Percentiles rank a stretch among this genome's conserved stretches.
Evolutionary conservation across 1,139 yeast genomes (phyloP).

Genomic region (Hemisphaericaspora xylofermentans): DNA sequence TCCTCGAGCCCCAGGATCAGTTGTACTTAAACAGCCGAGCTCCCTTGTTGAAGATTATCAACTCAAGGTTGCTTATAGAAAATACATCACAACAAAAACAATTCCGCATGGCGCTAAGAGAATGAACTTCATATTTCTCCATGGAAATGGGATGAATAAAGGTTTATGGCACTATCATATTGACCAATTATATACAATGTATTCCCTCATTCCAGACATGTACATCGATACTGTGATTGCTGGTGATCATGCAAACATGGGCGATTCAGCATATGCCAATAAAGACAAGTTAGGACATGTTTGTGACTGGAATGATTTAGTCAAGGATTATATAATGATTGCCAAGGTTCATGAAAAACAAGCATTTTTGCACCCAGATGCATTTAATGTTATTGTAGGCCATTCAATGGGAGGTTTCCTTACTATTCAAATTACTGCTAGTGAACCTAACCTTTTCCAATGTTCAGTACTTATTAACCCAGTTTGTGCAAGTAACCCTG

Average conservation of each 20-base stretch:
- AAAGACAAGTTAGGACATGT: conserved; percentile 51
- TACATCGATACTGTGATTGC: conserved; percentile 41
- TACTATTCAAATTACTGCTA: conserved; percentile 46
- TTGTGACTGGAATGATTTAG: conserved; percentile 63
- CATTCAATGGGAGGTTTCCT: conserved; percentile 74
- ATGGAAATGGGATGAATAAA: conserved; percentile 73
- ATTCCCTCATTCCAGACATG: conserved; percentile 20
- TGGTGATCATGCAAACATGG: conserved; percentile 60
- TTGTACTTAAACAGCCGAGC: conserved; percentile 17
- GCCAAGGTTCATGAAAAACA: conserved; percentile 36
- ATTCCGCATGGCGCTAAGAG: conserved; percentile 20
- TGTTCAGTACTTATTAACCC: conserved; percentile 61
- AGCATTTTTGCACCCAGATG: conserved; percentile 23
- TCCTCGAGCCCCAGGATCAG: conserved; percentile 36
- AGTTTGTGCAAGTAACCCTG: conserved; percentile 33
- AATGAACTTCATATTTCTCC: conserved; percentile 60
- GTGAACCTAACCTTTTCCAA: conserved; percentile 57
- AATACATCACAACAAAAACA: conserved; percentile 24
- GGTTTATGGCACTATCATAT: conserved; percentile 62
- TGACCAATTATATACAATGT: conserved; percentile 32
- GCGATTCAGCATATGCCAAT: conserved; percentile 62
- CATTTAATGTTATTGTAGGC: conserved; percentile 55
- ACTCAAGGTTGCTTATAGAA: conserved; percentile 36
- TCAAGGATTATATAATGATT: conserved; percentile 53
- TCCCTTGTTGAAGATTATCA: conserved; percentile 24